Conservation (phyloP, 2,329 filamentous ascomycete species). For the Cercospora citrullina region DNA sequence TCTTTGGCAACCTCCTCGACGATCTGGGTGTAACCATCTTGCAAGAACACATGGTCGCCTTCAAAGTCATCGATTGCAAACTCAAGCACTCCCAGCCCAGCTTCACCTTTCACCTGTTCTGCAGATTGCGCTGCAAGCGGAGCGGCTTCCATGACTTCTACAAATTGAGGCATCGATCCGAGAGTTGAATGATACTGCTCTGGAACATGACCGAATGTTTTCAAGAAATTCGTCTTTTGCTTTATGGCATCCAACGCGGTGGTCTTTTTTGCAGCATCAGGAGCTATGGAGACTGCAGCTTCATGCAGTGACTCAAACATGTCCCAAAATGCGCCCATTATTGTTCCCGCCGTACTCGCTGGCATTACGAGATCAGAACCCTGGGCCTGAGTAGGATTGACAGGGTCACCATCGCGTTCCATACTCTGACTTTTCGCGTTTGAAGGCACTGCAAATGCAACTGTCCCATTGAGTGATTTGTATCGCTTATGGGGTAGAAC, state of each 20-base stretch:
- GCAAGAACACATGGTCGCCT: constrained; percentile 32
- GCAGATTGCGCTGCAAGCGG: constrained; percentile 32
- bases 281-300: constrained; percentile 12
- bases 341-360: constrained; percentile 11
- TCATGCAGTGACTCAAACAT: constrained; percentile 27
- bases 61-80: constrained; percentile 33
- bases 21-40: constrained; percentile 31
- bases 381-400: neutral
- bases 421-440: neutral
- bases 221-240: constrained; percentile 13
- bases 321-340: constrained; percentile 25
- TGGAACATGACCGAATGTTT: constrained; percentile 22
- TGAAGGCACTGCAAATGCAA: constrained; percentile 21
- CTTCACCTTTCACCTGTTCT: constrained; percentile 17
- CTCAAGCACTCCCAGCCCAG: constrained; percentile 30
- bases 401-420: neutral
- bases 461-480: constrained; percentile 22
- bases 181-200: constrained; percentile 23
- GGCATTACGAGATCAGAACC: constrained; percentile 25
- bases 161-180: constrained; percentile 26
- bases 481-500: constrained; percentile 28
- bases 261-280: constrained; percentile 21
- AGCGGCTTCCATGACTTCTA: constrained; percentile 32
- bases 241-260: constrained; percentile 26
- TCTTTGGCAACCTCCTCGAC: constrained; percentile 28